phyloP scores from a whole-genome alignment of 768 basidiomycete genomes.

The Rhizopogon salebrosus region DNA sequence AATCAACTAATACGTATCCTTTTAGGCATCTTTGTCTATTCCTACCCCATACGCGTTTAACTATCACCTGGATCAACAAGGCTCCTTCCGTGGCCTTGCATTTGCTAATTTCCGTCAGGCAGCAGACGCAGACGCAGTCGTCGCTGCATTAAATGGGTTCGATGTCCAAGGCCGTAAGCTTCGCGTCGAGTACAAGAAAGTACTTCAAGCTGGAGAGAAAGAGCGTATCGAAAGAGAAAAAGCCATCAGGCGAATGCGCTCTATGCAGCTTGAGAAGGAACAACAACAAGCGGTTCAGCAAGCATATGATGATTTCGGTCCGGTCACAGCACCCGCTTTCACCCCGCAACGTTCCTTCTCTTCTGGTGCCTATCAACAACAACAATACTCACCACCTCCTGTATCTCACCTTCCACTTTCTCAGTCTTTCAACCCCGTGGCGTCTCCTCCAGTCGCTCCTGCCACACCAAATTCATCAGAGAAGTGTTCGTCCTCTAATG shows the following conservation, averaged over 20 bases:
- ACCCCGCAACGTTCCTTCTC: slow-evolving; percentile 74
- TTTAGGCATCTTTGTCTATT: slow-evolving; percentile 82
- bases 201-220: slow-evolving; percentile 98
- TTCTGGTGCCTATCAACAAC: slow-evolving; percentile 54
- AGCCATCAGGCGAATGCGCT: slow-evolving; percentile 95
- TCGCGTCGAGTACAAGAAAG: slow-evolving; percentile 99
- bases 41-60: slow-evolving; percentile 99
- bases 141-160: slow-evolving; percentile 92
- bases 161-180: slow-evolving; percentile 96
- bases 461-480: slow-evolving; percentile 61
- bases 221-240: slow-evolving; percentile 98
- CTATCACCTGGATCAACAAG: slow-evolving; percentile 95
- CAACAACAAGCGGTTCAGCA: slow-evolving; percentile 43
- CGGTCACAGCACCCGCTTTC: slow-evolving; percentile 50
- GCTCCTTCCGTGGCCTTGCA: slow-evolving; percentile 93
- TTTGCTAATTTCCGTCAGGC: slow-evolving; percentile 97
- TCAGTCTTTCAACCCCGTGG: slow-evolving; percentile 36
- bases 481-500: slow-evolving; percentile 53
- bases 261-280: slow-evolving; percentile 92
- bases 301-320: slow-evolving; percentile 73
- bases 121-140: slow-evolving; percentile 90
- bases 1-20: slow-evolving; percentile 8
- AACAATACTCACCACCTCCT: slow-evolving; percentile 63
- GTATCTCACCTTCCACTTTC: slow-evolving; percentile 34
- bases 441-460: slow-evolving; percentile 51